Conservation (phyloP, 805 yeast genomes). For the Wickerhamomyces ciferrii region DNA sequence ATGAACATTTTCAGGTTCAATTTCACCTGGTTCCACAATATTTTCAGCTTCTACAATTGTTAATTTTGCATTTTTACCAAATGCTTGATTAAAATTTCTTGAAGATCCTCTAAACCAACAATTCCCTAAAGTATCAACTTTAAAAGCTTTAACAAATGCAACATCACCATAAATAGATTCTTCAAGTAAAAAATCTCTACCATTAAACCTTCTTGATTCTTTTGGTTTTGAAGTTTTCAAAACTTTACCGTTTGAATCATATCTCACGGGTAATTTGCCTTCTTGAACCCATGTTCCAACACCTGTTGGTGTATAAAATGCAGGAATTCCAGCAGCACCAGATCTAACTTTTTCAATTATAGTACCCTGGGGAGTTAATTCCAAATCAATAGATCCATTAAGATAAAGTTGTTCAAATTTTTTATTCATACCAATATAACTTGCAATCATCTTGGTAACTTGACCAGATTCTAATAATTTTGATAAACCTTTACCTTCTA, state of each 20-base stretch:
- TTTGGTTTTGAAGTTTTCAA: slow-evolving; percentile 30
- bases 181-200: slow-evolving; percentile 37
- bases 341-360: slow-evolving; percentile 44
- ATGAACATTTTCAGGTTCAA: slow-evolving; percentile 39
- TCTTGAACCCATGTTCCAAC: slow-evolving; percentile 46
- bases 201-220: slow-evolving; percentile 38
- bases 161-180: slow-evolving; percentile 41
- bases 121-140: slow-evolving; percentile 44
- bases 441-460: slow-evolving; percentile 37
- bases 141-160: slow-evolving; percentile 41
- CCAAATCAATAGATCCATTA: slow-evolving; percentile 38
- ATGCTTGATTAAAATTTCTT: slow-evolving; percentile 37
- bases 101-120: slow-evolving; percentile 43
- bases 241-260: slow-evolving; percentile 27
- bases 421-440: slow-evolving; percentile 42
- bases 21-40: slow-evolving; percentile 40
- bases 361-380: slow-evolving; percentile 48
- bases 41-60: slow-evolving; percentile 49
- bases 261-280: slow-evolving; percentile 40
- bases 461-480: slow-evolving; percentile 36
- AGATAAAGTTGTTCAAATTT: slow-evolving; percentile 35
- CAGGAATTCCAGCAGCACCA: slow-evolving; percentile 44
- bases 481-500: slow-evolving; percentile 38
- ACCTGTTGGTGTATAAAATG: slow-evolving; percentile 44
- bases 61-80: slow-evolving; percentile 39